A percentile compares a stretch with the other conserved stretches of the same genome.
Conservation (phyloP, 495 filamentous ascomycete species). For the Podospora comata region DNA sequence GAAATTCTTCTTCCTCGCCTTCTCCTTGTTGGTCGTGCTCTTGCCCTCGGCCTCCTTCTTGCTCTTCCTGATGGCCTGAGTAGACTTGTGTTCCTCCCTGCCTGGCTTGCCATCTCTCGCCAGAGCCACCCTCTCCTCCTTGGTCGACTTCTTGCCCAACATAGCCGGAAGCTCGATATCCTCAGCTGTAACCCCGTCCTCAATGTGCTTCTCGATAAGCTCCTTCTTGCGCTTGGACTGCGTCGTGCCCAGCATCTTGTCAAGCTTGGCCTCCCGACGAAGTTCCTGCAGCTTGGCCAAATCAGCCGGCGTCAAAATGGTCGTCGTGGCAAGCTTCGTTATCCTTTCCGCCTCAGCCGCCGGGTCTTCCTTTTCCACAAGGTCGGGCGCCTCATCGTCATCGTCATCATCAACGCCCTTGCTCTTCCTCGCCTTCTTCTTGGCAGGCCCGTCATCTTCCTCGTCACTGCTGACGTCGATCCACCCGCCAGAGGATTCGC, state of each 20-base stretch:
- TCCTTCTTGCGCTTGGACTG: constrained; percentile 46
- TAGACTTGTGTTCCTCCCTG: constrained; percentile 73
- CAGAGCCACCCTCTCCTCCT: constrained; percentile 76
- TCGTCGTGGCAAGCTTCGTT: constrained; percentile 73
- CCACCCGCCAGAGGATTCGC: constrained; percentile 77
- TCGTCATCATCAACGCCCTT: constrained; percentile 20
- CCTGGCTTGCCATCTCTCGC: constrained; percentile 72
- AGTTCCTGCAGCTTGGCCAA: constrained; percentile 89
- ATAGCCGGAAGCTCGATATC: constrained; percentile 79
- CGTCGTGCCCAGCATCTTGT: constrained; percentile 50
- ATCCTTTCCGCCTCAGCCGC: constrained; percentile 39
- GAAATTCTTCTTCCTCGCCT: constrained; percentile 94
- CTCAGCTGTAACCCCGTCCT: constrained; percentile 80
- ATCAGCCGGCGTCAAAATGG: constrained; percentile 88
- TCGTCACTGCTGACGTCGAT: constrained; percentile 83
- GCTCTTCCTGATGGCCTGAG: constrained; percentile 73
- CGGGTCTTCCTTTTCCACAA: constrained; percentile 38
- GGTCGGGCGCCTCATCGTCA: constrained; percentile 23
- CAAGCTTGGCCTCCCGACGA: constrained; percentile 64
- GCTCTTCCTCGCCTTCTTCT: constrained; percentile 56
- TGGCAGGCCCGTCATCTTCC: constrained; percentile 61
- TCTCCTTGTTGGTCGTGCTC: constrained; percentile 97
- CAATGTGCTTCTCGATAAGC: constrained; percentile 59
- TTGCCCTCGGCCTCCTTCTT: constrained; percentile 85
- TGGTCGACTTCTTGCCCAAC: constrained; percentile 62